Conservation (phyloP, 1,284 basidiomycete species). For the Hymenochaete sp. region DNA sequence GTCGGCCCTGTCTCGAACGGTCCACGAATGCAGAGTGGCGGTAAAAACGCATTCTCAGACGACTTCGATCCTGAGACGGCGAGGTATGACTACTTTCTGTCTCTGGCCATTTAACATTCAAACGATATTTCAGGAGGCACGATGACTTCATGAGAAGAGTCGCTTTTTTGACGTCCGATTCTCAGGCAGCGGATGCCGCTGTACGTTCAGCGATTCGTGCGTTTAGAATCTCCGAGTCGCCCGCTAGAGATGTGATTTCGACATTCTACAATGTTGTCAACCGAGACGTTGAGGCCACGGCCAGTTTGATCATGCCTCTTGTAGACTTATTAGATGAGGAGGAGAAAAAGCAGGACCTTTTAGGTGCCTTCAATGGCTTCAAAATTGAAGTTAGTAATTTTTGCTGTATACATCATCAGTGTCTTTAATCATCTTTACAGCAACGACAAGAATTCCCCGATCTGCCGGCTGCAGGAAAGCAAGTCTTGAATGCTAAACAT, state of each 20-base stretch:
- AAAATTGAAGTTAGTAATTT: constrained; percentile 61
- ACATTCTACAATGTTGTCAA: constrained; percentile 85
- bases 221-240: constrained; percentile 72
- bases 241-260: constrained; percentile 77
- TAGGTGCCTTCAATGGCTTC: constrained; percentile 77
- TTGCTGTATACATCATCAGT: not conserved
- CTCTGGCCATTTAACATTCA: not conserved
- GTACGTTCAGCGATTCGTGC: constrained; percentile 77
- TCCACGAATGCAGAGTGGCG: constrained; percentile 26
- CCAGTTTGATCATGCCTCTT: constrained; percentile 68
- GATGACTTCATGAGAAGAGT: constrained; percentile 63
- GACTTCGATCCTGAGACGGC: constrained; percentile 45
- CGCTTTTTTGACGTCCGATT: constrained; percentile 58
- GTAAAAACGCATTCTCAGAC: constrained; percentile 38
- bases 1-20: constrained; percentile 19
- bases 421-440: constrained; percentile 31
- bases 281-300: constrained; percentile 66
- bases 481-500: constrained; percentile 78
- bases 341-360: constrained; percentile 73
- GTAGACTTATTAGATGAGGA: constrained; percentile 78
- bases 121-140: constrained; percentile 46
- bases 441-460: constrained; percentile 82
- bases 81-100: constrained; percentile 37
- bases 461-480: constrained; percentile 51
- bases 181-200: constrained; percentile 63